A percentile compares a stretch with the other conserved stretches of the same genome.
phyloP scores from a whole-genome alignment of 352 stramenopile genomes.

The Globisporangium nunn region DNA sequence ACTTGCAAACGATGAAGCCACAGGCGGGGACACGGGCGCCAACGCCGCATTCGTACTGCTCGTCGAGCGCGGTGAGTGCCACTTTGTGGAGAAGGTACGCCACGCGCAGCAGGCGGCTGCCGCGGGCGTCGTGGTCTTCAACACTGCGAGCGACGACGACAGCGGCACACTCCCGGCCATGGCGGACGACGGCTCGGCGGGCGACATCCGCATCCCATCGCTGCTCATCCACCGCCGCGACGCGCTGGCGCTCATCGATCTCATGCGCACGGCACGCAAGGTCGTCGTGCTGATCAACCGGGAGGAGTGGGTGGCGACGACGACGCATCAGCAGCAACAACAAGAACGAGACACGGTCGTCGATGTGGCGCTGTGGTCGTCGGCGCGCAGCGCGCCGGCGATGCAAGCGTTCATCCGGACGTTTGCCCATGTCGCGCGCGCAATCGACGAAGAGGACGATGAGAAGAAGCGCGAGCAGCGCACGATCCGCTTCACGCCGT shows the following conservation, averaged over 20 bases:
- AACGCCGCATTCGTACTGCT: conserved; percentile 3
- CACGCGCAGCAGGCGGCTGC: conserved; percentile 5
- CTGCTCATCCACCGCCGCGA: conserved; percentile 20
- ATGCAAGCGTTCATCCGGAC: conserved; percentile 18
- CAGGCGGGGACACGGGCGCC: not conserved
- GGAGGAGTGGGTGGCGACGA: conserved; percentile 4
- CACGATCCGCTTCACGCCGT: not conserved
- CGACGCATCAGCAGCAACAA: too few species aligned
- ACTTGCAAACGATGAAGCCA: not conserved
- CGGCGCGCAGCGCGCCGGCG: conserved; percentile 14
- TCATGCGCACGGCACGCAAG: conserved; percentile 7
- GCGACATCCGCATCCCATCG: conserved; percentile 22
- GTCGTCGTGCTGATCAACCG: conserved; percentile 13
- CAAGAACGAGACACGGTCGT: conserved; percentile 9
- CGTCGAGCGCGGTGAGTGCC: conserved; percentile 17
- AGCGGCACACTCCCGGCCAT: not conserved
- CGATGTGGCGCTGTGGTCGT: conserved; percentile 24
- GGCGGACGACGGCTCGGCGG: conserved; percentile 15
- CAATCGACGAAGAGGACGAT: not conserved
- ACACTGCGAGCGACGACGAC: not conserved
- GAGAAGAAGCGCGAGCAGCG: not conserved
- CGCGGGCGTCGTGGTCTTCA: conserved; percentile 4
- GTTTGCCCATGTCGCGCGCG: conserved; percentile 7
- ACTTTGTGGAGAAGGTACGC: conserved; percentile 52
- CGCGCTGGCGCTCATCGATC: conserved; percentile 11